Percentiles rank a stretch among this genome's conserved stretches.
Evolutionary conservation across 116 monocot genomes (phyloP).

Genomic region (Papilionanthe hybrid): DNA sequence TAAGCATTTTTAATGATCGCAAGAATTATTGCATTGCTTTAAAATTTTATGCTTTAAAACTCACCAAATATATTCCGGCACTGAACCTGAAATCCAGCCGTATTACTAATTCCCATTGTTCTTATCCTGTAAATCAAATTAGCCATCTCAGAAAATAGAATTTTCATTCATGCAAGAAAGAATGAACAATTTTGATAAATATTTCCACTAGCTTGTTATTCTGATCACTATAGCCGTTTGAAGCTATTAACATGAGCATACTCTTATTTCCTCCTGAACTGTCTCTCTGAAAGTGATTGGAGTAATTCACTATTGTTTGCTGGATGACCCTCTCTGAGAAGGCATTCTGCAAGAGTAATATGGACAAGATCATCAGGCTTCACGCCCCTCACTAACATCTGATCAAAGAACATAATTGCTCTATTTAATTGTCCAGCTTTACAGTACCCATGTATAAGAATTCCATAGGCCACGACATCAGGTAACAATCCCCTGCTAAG

Average conservation of each 20-base stretch:
- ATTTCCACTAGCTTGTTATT: not conserved
- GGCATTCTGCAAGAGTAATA: slow-evolving; percentile 12
- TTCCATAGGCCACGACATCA: slow-evolving; percentile 50
- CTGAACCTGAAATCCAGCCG: not conserved
- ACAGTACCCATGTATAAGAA: slow-evolving; percentile 36
- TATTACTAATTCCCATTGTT: not conserved
- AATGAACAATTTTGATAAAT: too few relatives aligned
- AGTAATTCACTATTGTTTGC: not conserved
- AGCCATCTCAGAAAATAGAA: not conserved
- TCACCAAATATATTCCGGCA: not conserved
- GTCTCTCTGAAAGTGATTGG: not conserved
- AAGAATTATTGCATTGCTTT: too few relatives aligned
- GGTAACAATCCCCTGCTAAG: slow-evolving; percentile 31
- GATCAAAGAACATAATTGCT: slow-evolving; percentile 32
- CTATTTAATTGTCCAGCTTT: slow-evolving; percentile 28
- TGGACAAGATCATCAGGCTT: slow-evolving; percentile 25
- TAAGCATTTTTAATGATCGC: too few relatives aligned
- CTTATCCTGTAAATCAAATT: not conserved
- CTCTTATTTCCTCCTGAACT: not conserved
- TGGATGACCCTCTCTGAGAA: not conserved
- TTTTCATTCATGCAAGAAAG: not conserved
- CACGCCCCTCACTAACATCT: slow-evolving; percentile 40
- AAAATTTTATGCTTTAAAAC: not conserved
- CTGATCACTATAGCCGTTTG: not conserved
- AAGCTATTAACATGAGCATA: not conserved